Evolutionary conservation across 345 rosid species (phyloP).

Genomic region (Populus nigra): DNA sequence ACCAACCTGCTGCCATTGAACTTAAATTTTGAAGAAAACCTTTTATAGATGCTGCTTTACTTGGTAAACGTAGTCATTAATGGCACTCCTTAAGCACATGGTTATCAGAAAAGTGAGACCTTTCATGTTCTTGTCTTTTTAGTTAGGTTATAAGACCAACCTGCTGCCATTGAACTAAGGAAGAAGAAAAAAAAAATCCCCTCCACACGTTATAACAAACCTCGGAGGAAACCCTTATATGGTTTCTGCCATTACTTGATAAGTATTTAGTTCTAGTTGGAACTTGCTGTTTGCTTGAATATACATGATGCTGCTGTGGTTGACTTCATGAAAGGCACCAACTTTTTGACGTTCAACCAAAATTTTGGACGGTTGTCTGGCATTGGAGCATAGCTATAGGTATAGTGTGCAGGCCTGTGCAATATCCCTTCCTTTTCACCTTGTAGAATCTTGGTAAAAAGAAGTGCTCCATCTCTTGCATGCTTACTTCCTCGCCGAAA

Average conservation of each 20-base stretch:
- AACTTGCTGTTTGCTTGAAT: background rate
- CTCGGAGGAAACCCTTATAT: background rate
- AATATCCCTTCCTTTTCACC: conserved; percentile 2
- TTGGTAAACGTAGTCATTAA: background rate
- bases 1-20: background rate
- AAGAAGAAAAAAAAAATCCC: background rate
- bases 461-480: background rate
- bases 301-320: background rate
- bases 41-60: background rate
- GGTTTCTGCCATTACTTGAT: background rate
- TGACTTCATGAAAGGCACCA: background rate
- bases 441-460: conserved; percentile 5
- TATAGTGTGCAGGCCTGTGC: background rate
- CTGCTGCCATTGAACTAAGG: background rate
- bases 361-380: conserved; percentile 8
- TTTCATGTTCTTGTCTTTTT: background rate
- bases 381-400: background rate
- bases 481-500: conserved; percentile 24
- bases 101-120: background rate
- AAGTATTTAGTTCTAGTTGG: background rate
- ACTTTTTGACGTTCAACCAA: conserved; percentile 12
- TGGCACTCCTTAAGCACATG: no score
- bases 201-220: background rate
- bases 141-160: background rate
- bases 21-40: background rate